Conservation (phyloP, 2,329 filamentous ascomycete genomes). For the Penicillium sp. region DNA sequence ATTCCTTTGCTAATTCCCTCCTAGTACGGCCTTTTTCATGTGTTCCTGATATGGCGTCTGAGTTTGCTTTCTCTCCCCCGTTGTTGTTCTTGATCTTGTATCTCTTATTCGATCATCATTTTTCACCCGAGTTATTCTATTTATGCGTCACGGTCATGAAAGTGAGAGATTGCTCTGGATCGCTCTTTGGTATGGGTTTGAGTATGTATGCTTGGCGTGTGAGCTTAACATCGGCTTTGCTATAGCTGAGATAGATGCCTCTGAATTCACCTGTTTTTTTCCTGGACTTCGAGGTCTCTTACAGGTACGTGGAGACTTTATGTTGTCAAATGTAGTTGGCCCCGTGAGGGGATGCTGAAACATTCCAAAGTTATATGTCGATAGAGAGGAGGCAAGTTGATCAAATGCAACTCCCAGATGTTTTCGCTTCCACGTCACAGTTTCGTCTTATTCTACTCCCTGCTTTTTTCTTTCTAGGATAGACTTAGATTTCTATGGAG, state of each 20-base stretch:
- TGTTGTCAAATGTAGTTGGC: neutral
- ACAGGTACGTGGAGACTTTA: neutral
- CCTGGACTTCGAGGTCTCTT: neutral
- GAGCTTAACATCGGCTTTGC: constrained; percentile 1
- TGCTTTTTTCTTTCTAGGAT: too few species aligned
- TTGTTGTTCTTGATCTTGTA: neutral
- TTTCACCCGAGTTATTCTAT: neutral
- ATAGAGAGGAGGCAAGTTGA: too few species aligned
- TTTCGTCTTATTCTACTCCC: too few species aligned
- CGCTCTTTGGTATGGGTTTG: neutral
- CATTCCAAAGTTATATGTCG: too few species aligned
- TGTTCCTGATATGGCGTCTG: constrained; percentile 4
- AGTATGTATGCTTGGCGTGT: neutral
- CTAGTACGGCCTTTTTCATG: neutral
- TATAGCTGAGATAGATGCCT: constrained; percentile 9
- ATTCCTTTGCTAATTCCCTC: constrained; percentile 10
- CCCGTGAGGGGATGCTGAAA: too few species aligned
- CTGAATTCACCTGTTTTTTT: constrained; percentile 15
- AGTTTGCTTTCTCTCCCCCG: neutral
- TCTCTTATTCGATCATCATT: neutral
- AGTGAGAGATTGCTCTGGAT: constrained; percentile 7
- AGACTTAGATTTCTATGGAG: too few species aligned
- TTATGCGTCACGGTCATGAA: constrained; percentile 14
- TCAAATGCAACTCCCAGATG: too few species aligned
- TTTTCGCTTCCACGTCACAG: too few species aligned